Evolutionary conservation across 305 asterid genomes (phyloP).

Genomic region (Galium porrigens): DNA sequence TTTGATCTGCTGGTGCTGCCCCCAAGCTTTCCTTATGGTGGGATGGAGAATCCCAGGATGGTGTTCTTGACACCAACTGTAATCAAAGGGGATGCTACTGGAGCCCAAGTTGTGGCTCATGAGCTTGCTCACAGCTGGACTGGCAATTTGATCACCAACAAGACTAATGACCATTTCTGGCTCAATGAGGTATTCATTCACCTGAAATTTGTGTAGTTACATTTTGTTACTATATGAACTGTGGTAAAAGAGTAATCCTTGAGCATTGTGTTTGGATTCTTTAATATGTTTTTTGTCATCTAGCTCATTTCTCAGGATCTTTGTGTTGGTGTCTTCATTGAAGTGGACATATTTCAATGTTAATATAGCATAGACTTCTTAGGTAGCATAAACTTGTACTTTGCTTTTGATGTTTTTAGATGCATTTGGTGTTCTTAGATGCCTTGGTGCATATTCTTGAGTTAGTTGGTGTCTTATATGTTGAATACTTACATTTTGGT

Average conservation of each 20-base stretch:
- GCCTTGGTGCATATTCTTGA: not conserved
- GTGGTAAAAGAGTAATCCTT: not conserved
- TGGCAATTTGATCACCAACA: slow-evolving; percentile 83
- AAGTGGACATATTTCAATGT: not conserved
- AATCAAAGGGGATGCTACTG: slow-evolving; percentile 70
- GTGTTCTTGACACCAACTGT: slow-evolving; percentile 78
- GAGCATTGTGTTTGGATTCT: not conserved
- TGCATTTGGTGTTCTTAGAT: not conserved
- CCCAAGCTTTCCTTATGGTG: slow-evolving; percentile 83
- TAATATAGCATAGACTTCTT: not conserved
- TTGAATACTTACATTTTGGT: not conserved
- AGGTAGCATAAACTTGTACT: too few species aligned
- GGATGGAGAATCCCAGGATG: slow-evolving; percentile 97
- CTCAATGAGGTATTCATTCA: slow-evolving; percentile 62
- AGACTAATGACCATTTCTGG: slow-evolving; percentile 88
- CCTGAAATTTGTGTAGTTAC: not conserved
- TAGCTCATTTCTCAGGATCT: not conserved
- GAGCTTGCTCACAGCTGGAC: slow-evolving; percentile 99
- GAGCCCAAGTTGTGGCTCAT: slow-evolving; percentile 86
- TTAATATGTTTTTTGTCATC: not conserved
- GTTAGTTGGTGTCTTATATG: not conserved
- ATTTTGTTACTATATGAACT: too few species aligned
- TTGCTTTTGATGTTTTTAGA: too few species aligned
- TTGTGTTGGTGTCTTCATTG: not conserved
- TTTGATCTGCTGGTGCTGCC: slow-evolving; percentile 92